Conservation (phyloP, 176 grass and related monocot genomes). For the Cocos nucifera region DNA sequence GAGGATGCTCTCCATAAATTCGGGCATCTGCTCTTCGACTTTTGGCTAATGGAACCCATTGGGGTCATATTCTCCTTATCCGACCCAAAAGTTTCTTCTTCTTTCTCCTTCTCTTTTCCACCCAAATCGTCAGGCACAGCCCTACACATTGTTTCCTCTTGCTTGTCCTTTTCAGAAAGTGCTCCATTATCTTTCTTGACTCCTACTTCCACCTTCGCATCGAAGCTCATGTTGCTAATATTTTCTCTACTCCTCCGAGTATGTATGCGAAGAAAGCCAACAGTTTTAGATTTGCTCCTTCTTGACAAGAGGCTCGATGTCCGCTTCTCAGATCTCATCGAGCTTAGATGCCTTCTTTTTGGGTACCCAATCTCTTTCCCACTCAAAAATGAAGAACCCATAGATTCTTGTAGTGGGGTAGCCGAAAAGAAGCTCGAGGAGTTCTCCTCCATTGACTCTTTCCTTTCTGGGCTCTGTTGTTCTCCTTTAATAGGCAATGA, state of each 20-base stretch:
- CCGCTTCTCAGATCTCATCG: constrained; percentile 17
- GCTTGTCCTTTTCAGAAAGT: constrained; percentile 12
- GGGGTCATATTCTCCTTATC: constrained; percentile 4
- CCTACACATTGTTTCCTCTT: constrained; percentile 14
- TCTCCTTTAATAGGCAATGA: constrained; percentile 23
- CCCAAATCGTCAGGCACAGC: not conserved
- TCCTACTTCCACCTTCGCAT: not conserved
- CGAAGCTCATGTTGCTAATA: constrained; percentile 19
- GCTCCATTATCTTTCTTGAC: not conserved
- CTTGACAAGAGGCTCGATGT: constrained; percentile 34
- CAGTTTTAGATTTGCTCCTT: constrained; percentile 57
- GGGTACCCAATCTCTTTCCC: not conserved
- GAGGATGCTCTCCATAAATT: no score
- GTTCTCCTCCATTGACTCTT: constrained; percentile 17
- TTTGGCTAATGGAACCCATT: no score
- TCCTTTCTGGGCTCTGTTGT: constrained; percentile 8
- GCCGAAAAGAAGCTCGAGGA: not conserved
- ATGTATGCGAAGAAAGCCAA: constrained; percentile 59
- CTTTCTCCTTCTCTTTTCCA: not conserved
- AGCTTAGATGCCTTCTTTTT: constrained; percentile 5
- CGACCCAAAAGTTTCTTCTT: not conserved
- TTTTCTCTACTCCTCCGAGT: constrained; percentile 48
- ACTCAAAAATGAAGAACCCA: constrained; percentile 24
- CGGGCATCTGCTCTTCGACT: no score
- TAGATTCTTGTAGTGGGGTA: constrained; percentile 29